Percentiles rank a stretch among this genome's conserved stretches.
Evolutionary conservation across 768 basidiomycete genomes (phyloP).

Genomic region (Tricholoma saponaceum): DNA sequence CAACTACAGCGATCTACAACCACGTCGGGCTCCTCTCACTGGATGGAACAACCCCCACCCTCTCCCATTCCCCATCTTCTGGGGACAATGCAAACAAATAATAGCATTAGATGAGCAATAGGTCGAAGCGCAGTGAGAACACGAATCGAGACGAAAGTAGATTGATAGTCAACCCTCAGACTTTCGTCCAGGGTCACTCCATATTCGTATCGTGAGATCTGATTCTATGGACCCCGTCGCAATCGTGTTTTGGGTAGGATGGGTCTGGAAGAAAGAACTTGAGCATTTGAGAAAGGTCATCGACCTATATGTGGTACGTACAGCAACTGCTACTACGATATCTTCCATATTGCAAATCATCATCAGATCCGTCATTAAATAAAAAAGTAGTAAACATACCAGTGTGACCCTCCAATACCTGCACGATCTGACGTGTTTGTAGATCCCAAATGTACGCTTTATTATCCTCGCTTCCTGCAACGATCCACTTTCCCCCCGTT

Average conservation of each 20-base stretch:
- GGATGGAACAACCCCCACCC: no score
- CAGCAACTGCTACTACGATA: slow-evolving; percentile 79
- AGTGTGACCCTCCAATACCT: slow-evolving; percentile 71
- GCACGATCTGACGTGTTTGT: slow-evolving; percentile 81
- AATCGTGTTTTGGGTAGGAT: slow-evolving; percentile 83
- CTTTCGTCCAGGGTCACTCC: slow-evolving; percentile 55
- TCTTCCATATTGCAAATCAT: slow-evolving; percentile 31
- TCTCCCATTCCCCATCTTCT: no score
- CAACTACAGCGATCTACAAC: no score
- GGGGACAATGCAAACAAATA: no score
- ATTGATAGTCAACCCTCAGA: slow-evolving; percentile 9
- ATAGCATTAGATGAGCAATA: no score
- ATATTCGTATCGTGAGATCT: slow-evolving; percentile 79
- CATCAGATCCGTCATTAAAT: not conserved
- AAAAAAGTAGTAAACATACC: slow-evolving; percentile 36
- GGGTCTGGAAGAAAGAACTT: slow-evolving; percentile 48
- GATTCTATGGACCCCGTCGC: slow-evolving; percentile 85
- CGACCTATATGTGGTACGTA: slow-evolving; percentile 26
- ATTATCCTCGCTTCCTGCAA: no score
- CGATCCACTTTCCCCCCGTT: no score
- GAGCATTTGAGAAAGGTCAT: slow-evolving; percentile 2
- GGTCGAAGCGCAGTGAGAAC: no score
- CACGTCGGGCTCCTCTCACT: no score
- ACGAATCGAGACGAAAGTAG: no score
- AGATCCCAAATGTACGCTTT: slow-evolving; percentile 84